Percentiles rank a stretch among this genome's conserved stretches.
These are phyloP conservation scores for Microcos paniculata DNA, from an alignment of 345 rosid species.

Conservation along the genomic window DNA sequence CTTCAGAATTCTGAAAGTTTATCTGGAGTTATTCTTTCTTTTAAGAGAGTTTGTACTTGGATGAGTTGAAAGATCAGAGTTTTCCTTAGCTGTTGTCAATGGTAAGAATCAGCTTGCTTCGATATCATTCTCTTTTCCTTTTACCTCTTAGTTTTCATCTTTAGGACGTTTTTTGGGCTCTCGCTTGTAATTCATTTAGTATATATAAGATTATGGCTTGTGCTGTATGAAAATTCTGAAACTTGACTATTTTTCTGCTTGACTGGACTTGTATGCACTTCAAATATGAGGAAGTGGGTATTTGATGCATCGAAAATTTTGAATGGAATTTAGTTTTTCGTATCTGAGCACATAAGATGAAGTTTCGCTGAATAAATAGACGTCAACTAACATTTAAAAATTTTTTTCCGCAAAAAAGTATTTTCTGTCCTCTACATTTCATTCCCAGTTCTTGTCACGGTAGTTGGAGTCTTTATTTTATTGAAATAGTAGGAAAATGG, in stretches of 20 bases:
- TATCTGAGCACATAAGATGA: background rate
- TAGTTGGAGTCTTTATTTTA: background rate
- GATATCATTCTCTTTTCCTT: background rate
- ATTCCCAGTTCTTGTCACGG: background rate
- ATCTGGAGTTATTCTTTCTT: background rate
- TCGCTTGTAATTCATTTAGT: background rate
- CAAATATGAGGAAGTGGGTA: background rate
- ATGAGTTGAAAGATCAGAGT: constrained; percentile 30
- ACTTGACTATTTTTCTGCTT: background rate
- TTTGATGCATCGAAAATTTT: background rate
- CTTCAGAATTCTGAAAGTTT: background rate
- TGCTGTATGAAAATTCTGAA: constrained; percentile 3
- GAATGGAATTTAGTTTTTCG: background rate
- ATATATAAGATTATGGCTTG: constrained; percentile 2
- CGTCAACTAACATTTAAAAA: background rate
- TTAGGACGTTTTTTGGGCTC: background rate
- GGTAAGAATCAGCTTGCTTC: constrained; percentile 24
- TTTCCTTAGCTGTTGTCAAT: constrained; percentile 29
- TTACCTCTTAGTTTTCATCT: background rate
- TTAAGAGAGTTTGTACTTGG: constrained; percentile 12
- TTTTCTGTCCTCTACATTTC: background rate
- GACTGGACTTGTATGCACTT: constrained; percentile 7
- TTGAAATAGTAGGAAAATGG: constrained; percentile 1
- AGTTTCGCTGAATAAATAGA: background rate
- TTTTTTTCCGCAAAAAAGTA: background rate